Evolutionary conservation across 371 early-diverging fungal species (phyloP).

Genomic region (Mortierella sp.): DNA sequence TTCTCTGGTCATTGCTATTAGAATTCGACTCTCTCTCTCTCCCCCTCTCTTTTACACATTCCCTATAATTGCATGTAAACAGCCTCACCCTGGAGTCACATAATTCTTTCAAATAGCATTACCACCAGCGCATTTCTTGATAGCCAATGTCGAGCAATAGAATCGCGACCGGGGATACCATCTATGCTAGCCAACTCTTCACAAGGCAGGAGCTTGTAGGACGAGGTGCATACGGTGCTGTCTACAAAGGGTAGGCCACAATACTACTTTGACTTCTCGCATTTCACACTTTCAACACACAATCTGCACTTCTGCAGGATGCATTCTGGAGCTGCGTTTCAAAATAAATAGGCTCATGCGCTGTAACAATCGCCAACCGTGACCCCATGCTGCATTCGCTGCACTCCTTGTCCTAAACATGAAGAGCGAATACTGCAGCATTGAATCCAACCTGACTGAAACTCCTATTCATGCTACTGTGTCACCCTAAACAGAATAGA

Average conservation of each 20-base stretch:
- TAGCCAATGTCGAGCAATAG: slow-evolving; percentile 50
- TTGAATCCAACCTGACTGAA: background rate
- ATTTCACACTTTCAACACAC: background rate
- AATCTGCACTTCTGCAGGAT: slow-evolving; percentile 3
- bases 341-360: slow-evolving; percentile 5
- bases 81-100: background rate
- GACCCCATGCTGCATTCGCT: background rate
- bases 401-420: background rate
- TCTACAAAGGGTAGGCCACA: slow-evolving; percentile 70
- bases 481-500: slow-evolving; percentile 62
- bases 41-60: background rate
- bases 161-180: slow-evolving; percentile 54
- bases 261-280: background rate
- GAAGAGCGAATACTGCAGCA: background rate
- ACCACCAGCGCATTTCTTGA: slow-evolving; percentile 9
- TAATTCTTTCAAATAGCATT: background rate
- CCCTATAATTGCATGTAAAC: slow-evolving; percentile 10
- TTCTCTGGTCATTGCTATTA: background rate
- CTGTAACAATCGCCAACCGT: background rate
- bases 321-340: slow-evolving; percentile 3
- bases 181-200: slow-evolving; percentile 58
- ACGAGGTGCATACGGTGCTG: slow-evolving; percentile 76
- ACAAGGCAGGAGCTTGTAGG: slow-evolving; percentile 70
- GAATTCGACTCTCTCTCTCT: background rate
- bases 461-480: background rate